A percentile compares a stretch with the other conserved stretches of the same genome.
Evolutionary conservation across 306 rosid species (phyloP).

Genomic region (Canavalia gladiata): DNA sequence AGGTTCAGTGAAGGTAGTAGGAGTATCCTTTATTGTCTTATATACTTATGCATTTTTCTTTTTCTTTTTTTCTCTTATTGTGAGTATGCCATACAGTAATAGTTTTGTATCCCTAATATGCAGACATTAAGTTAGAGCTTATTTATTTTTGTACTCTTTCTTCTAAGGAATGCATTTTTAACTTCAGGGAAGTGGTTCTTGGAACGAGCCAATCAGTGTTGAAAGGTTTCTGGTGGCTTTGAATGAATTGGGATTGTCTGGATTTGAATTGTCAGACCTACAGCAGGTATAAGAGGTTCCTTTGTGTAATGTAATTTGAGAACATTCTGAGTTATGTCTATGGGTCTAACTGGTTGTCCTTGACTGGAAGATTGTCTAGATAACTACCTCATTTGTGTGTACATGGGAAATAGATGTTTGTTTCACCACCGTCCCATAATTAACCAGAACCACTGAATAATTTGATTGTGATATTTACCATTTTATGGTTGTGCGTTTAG

Average conservation of each 20-base stretch:
- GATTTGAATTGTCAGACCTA: conserved; percentile 77
- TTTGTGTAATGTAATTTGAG: conserved; percentile 35
- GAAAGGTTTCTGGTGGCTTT: conserved; percentile 77
- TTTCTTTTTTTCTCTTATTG: not conserved
- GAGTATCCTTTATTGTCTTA: conserved; percentile 40
- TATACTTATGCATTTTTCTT: conserved; percentile 22
- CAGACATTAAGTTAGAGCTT: conserved; percentile 19
- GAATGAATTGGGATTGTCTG: conserved; percentile 83
- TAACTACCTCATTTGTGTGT: conserved; percentile 17
- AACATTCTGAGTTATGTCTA: conserved; percentile 26
- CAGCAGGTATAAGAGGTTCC: conserved; percentile 75
- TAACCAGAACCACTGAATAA: conserved; percentile 36
- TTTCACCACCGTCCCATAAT: conserved; percentile 28
- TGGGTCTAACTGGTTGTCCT: conserved; percentile 36
- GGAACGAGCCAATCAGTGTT: conserved; percentile 55
- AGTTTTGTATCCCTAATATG: conserved; percentile 13
- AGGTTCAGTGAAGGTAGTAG: conserved; percentile 68
- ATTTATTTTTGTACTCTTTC: conserved; percentile 7
- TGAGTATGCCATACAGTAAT: not conserved
- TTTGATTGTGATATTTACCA: conserved; percentile 26
- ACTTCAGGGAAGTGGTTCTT: conserved; percentile 65
- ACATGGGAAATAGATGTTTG: conserved; percentile 24
- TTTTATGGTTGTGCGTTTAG: conserved; percentile 37
- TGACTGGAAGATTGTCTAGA: conserved; percentile 35
- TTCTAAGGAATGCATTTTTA: conserved; percentile 43